Evolutionary conservation across 345 rosid species (phyloP).

Genomic region (Geranium brycei): DNA sequence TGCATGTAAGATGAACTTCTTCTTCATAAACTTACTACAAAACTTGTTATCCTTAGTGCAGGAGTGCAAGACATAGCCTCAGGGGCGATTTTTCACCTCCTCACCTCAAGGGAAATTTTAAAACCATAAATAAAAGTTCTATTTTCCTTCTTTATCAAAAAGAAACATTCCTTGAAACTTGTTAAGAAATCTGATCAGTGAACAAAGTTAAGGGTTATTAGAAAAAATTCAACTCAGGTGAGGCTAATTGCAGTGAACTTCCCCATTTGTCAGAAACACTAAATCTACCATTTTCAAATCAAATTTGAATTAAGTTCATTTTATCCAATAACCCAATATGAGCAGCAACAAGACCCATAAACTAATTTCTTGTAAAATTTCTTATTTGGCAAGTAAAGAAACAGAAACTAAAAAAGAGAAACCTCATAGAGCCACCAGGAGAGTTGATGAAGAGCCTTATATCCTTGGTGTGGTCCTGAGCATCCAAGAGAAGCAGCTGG

Average conservation of each 20-base stretch:
- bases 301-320: neutral
- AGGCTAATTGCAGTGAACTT: too few species aligned
- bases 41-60: too few species aligned
- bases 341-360: neutral
- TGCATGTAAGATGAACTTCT: too few species aligned
- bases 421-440: constrained; percentile 93
- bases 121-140: too few species aligned
- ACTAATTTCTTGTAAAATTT: neutral
- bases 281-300: neutral
- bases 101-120: too few species aligned
- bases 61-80: neutral
- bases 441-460: constrained; percentile 79
- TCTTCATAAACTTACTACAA: too few species aligned
- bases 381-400: neutral
- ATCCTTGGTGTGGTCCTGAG: constrained; percentile 80
- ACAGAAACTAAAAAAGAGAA: neutral
- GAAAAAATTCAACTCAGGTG: too few species aligned
- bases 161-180: too few species aligned
- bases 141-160: too few species aligned
- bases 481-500: constrained; percentile 75
- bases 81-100: too few species aligned
- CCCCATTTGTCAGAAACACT: neutral
- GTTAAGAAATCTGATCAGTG: too few species aligned
- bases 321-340: neutral
- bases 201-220: too few species aligned